These are phyloP conservation scores for Ceratocystis destructans DNA, from an alignment of 2,329 filamentous ascomycete species.

Conservation along the genomic window DNA sequence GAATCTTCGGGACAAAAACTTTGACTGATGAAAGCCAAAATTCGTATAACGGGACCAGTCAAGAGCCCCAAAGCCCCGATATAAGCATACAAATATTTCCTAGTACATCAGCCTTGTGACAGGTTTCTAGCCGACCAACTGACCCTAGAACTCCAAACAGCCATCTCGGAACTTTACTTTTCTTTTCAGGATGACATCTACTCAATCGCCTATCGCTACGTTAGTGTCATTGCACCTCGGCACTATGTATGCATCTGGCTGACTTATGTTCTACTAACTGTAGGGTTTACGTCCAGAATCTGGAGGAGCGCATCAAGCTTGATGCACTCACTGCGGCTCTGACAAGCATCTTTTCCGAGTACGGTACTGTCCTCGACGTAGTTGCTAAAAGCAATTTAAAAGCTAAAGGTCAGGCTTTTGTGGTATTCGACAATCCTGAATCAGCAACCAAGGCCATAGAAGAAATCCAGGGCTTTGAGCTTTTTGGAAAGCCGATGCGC, in stretches of 20 bases:
- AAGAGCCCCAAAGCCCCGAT: neutral
- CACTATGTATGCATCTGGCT: slow-evolving; percentile 34
- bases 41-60: neutral
- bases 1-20: neutral
- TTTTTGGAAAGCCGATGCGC: slow-evolving; percentile 84
- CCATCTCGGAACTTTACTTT: neutral
- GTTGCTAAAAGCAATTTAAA: slow-evolving; percentile 81
- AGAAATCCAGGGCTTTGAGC: slow-evolving; percentile 79
- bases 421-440: slow-evolving; percentile 75
- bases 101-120: neutral
- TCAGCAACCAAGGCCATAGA: slow-evolving; percentile 72
- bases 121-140: neutral
- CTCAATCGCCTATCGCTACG: slow-evolving; percentile 44
- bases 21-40: neutral
- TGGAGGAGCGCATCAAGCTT: slow-evolving; percentile 83
- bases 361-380: slow-evolving; percentile 72
- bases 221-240: slow-evolving; percentile 64
- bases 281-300: slow-evolving; percentile 63
- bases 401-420: slow-evolving; percentile 88
- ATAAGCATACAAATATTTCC: neutral
- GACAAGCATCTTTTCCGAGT: slow-evolving; percentile 69
- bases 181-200: slow-evolving; percentile 28
- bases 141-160: slow-evolving; percentile 8
- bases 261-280: slow-evolving; percentile 22
- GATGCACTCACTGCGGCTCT: slow-evolving; percentile 62